Percentiles rank a stretch among this genome's conserved stretches.
Conservation (phyloP, 225 moss, liverwort and hornwort genomes). For the Sphagnum contortum region DNA sequence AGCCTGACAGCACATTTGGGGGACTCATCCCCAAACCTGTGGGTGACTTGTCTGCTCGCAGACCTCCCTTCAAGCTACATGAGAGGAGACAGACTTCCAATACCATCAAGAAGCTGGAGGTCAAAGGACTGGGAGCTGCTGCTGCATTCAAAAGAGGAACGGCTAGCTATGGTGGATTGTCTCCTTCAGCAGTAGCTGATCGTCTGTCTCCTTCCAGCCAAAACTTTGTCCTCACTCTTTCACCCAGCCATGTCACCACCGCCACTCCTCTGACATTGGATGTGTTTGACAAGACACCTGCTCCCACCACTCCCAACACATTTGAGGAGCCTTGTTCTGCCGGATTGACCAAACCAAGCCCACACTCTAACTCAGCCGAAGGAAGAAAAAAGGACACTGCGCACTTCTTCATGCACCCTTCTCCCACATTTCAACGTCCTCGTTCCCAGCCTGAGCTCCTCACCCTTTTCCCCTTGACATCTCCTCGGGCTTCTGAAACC, state of each 20-base stretch:
- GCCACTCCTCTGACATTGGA: conserved; percentile 28
- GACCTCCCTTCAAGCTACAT: conserved; percentile 57
- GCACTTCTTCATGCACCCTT: conserved; percentile 25
- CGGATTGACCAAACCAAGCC: background rate
- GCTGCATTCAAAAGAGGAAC: conserved; percentile 47
- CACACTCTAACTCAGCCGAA: background rate
- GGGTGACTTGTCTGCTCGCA: conserved; percentile 43
- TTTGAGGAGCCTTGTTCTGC: conserved; percentile 22
- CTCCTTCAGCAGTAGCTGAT: conserved; percentile 27
- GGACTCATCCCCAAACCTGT: conserved; percentile 52
- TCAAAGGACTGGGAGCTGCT: conserved; percentile 47
- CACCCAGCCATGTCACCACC: conserved; percentile 38
- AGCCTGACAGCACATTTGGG: conserved; percentile 37
- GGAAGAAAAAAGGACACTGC: background rate
- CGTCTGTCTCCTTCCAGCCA: conserved; percentile 18
- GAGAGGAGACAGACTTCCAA: conserved; percentile 35
- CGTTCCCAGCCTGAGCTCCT: conserved; percentile 42
- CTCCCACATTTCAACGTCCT: conserved; percentile 19
- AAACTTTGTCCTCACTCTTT: conserved; percentile 39
- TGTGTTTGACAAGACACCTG: conserved; percentile 41
- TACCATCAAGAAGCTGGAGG: conserved; percentile 43
- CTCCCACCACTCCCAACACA: conserved; percentile 44
- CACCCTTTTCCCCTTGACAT: conserved; percentile 45
- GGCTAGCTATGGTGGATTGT: conserved; percentile 29
- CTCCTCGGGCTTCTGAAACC: conserved; percentile 41